phyloP scores from a whole-genome alignment of 2,329 filamentous ascomycete species.

The Arthrobotrys sphaeroides region DNA sequence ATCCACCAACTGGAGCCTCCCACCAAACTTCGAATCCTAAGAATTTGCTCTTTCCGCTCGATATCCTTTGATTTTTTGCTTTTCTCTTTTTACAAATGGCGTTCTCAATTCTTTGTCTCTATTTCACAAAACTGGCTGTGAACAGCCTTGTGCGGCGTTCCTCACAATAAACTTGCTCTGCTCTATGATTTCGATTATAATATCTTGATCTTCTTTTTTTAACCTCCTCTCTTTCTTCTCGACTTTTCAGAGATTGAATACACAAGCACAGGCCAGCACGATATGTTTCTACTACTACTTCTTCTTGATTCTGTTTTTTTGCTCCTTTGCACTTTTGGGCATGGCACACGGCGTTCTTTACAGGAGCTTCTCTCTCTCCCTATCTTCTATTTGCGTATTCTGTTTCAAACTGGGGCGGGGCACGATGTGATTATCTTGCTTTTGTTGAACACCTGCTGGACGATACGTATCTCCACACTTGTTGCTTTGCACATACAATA shows the following conservation, averaged over 20 bases:
- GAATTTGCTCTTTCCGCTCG: not conserved
- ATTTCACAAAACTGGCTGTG: not conserved
- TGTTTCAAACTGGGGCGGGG: constrained; percentile 40
- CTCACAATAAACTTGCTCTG: not conserved
- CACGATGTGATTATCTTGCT: constrained; percentile 22
- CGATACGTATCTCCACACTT: not conserved
- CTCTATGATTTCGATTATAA: constrained; percentile 26
- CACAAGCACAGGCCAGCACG: constrained; percentile 20
- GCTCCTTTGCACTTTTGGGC: constrained; percentile 29
- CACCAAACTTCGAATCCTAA: constrained; percentile 35
- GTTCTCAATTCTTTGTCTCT: constrained; percentile 3
- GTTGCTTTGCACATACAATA: constrained; percentile 26
- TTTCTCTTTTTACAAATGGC: constrained; percentile 11
- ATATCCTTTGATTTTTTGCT: constrained; percentile 7
- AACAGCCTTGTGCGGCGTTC: not conserved
- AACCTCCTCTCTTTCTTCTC: constrained; percentile 4
- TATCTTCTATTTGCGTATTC: constrained; percentile 45
- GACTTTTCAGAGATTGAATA: constrained; percentile 37
- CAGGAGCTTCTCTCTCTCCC: constrained; percentile 30
- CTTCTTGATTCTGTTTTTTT: not conserved
- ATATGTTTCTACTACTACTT: constrained; percentile 25
- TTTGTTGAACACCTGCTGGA: not conserved
- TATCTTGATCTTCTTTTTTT: constrained; percentile 29
- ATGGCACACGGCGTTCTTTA: constrained; percentile 52
- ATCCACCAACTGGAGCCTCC: constrained; percentile 32